A percentile compares a stretch with the other conserved stretches of the same genome.
phyloP scores from a whole-genome alignment of 768 basidiomycete genomes.

The Podaxis sp. region DNA sequence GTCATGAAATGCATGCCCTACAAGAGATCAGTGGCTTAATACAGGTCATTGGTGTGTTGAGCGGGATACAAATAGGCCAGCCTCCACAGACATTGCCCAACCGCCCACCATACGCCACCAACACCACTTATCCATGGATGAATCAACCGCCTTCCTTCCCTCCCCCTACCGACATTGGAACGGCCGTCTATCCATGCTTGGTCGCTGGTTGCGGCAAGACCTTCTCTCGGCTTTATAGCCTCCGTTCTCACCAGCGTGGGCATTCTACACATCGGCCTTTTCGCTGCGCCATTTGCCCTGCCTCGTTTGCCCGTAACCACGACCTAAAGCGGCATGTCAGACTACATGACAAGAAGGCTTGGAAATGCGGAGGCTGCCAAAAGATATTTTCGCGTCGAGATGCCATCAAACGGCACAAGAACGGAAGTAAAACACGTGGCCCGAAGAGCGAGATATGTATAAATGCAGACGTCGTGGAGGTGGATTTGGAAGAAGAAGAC shows the following conservation, averaged over 20 bases:
- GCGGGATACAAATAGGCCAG: slow-evolving; percentile 66
- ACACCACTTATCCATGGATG: slow-evolving; percentile 29
- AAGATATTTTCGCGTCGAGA: slow-evolving; percentile 76
- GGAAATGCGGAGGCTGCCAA: slow-evolving; percentile 68
- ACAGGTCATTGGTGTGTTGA: slow-evolving; percentile 77
- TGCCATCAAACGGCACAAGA: slow-evolving; percentile 76
- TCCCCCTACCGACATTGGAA: slow-evolving; percentile 49
- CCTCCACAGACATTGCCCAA: slow-evolving; percentile 30
- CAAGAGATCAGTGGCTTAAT: slow-evolving; percentile 81
- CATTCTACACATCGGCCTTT: slow-evolving; percentile 65
- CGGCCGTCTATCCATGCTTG: slow-evolving; percentile 80
- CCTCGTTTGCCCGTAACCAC: slow-evolving; percentile 74
- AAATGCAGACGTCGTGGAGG: slow-evolving; percentile 57
- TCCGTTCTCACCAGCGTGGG: slow-evolving; percentile 67
- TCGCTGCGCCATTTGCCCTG: slow-evolving; percentile 60
- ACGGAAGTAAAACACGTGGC: slow-evolving; percentile 48
- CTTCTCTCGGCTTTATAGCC: slow-evolving; percentile 63
- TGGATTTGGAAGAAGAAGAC: slow-evolving; percentile 41
- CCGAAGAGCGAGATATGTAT: slow-evolving; percentile 49
- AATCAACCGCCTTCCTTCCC: slow-evolving; percentile 21
- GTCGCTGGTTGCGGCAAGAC: slow-evolving; percentile 59
- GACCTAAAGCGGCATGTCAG: slow-evolving; percentile 76
- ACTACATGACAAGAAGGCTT: slow-evolving; percentile 69
- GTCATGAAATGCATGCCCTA: slow-evolving; percentile 49
- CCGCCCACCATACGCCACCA: slow-evolving; percentile 26